Evolutionary conservation across 257 asterid genomes (phyloP), one percentile per base, ranked within the genome.

Genomic region (Primulina huaijiensis): DNA sequence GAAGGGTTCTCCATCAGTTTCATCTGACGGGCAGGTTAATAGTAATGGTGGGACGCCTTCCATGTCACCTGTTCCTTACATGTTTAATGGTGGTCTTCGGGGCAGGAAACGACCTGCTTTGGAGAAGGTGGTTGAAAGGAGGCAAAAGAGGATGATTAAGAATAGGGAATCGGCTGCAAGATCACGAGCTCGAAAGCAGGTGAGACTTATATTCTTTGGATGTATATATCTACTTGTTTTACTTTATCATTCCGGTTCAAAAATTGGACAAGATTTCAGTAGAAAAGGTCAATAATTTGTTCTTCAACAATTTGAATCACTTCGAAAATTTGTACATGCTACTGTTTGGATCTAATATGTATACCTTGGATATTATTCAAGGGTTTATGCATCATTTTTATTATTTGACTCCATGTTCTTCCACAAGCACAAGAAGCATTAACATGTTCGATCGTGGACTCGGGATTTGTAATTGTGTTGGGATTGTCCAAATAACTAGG

Each of bases 121-220:
- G 85, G 98, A 92, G 79, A 92, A 90, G 80, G 97, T 87, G 69
- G 92, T 92, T 53, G 98, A 92, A 30, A 88, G 98, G 82, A 84
- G 98, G 86, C 98, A 90, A 68, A 90, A 89, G 83, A 90, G 98
- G 81, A 92, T 92, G 98, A 90, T 92, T 7, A 92, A 92, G 76
- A 92, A 92, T 67, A 68, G 98, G 75, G 97, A 92, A 78, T 92
- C 98, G 2, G 98, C 98, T 79, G 96, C 98, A 25, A 84, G 98
- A 73, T 92, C 98, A 55, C 83, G 98, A 62, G 97, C 97, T 67
- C 92, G 98, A 62, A 92, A 92, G 75, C 98, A 92, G 98, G 98
- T 92, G 77, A 43, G 30, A 27, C 30, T 27, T 27, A 27, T 4
- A 4, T 43, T 11, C n/a, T 43, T 12, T 43, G 57, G 57, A 16